Conservation (phyloP, 1,284 basidiomycete species). For the Hemileia vastatrix region DNA sequence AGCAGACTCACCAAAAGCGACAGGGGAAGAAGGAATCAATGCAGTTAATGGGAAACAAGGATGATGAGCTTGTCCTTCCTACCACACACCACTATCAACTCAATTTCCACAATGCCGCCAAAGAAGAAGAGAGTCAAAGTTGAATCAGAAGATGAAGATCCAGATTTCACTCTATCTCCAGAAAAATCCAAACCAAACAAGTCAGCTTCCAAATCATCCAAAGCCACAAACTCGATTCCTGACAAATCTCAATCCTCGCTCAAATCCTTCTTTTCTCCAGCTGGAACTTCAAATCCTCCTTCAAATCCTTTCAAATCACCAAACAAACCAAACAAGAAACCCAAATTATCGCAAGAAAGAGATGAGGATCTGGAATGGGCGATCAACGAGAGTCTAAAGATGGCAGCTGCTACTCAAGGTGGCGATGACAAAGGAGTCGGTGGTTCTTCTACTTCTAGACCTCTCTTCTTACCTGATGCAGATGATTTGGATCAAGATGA, state of each 20-base stretch:
- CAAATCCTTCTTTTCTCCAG: background rate
- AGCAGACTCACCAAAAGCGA: too few species aligned
- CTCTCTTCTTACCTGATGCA: too few species aligned
- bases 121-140: background rate
- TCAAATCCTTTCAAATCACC: background rate
- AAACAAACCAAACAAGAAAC: background rate
- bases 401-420: background rate
- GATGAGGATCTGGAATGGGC: conserved; percentile 24
- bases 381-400: conserved; percentile 20
- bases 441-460: too few species aligned
- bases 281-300: background rate
- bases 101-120: too few species aligned
- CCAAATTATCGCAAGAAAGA: background rate
- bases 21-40: too few species aligned
- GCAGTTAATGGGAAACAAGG: too few species aligned
- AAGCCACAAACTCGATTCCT: background rate
- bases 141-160: background rate
- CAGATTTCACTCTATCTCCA: background rate
- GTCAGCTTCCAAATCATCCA: background rate
- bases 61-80: too few species aligned
- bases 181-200: background rate
- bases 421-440: too few species aligned
- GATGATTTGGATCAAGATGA: background rate
- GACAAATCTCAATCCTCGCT: background rate
- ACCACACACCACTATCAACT: too few species aligned